Base-by-base conservation (phyloP, 805 yeast genomes). In the Aciculoconidium aculeatum region DNA sequence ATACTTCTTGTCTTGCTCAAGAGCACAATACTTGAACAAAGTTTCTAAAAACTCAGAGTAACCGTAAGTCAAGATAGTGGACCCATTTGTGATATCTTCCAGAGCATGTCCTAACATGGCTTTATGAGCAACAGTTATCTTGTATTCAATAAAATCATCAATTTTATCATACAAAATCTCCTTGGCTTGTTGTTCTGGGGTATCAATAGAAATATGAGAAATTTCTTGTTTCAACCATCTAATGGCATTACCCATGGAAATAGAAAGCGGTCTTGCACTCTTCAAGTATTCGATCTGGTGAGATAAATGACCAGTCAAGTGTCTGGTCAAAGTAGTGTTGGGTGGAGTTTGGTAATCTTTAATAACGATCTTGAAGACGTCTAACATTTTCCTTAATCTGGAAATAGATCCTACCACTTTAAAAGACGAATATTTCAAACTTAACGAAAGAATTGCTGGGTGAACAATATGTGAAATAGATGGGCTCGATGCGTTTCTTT, bases 181-280 rank as follows among this genome's bases (percentile, higher is more conserved):
- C 49, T 85, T 87, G 15, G 96, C 95, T 17, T 70, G 70, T 11
- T 56, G 65, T 34, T 82, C 92, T 15, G 67, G 53, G 17, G 75
- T 64, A 39, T 83, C 94, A 32, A 88, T 77, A 34, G 87, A 78
- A 27, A 90, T 75, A 23, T 73, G 69, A 1, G 96, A 77, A 32
- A 92, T 90, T 53, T 84, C 90, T 61, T 90, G 97, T 50, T 92
- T 92, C 40, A 92, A 69, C 96, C 96, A 88, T 46, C 98, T 75
- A 42, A 92, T 92, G 3, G 96, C 90, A 61, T 88, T 92, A 31
- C 98, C 98, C 98, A 92, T 92, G 1, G 95, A 74, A 2, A 88
- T 83, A 32, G 92, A 77, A 27, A 92, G 67, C 1, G 97, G 96
- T 39, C 98, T 75, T 3, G 96, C 88, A 7, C 85, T 76, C 46